Evolutionary conservation across 805 yeast genomes (phyloP), one percentile per base, ranked within the genome.

Genomic region (Metahyphopichia silvanorum): DNA sequence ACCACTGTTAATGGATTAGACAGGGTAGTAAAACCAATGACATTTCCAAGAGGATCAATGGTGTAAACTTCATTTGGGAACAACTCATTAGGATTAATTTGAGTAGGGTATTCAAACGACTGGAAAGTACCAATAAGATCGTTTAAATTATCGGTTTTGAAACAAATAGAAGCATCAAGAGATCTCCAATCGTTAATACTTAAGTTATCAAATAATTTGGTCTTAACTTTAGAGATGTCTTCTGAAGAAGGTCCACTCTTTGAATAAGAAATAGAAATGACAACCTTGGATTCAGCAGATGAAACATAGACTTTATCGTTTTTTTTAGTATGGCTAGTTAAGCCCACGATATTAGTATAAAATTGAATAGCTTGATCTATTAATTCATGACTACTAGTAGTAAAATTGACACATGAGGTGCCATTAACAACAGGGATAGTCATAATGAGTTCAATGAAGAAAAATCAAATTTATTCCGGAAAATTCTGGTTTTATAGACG

Each of bases 1-100:
- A 54, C 55, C n/a, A 75, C 56, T 14, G 79, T 65, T 41, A 79
- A 64, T 6, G 87, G 76, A 43, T 82, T 79, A 12, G 51, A 51
- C 20, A 74, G 61, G 2, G 80, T 66, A 14, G 94, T 78, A 61
- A 89, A 87, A 4, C 96, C 97, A 29, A 89, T 55, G 18, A 88
- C 57, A 45, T 77, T 75, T 13, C 96, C 96, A 42, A 88, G 63
- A 6, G 98, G 97, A 55, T 91, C 97, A 16, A 83, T 53, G 6
- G 79, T 73, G 56, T 82, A 86, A 5, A 84, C 65, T 56, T 86
- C 95, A 44, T 74, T 70, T 4, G 96, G 95, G 35, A 74, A 75
- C 35, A 82, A 62, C 29, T 77, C 84, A 36, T 80, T 78, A 4
- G 98, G 96, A 46, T 72, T 66, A 16, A 76, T 67, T 55, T 82